phyloP scores from a whole-genome alignment of 805 yeast genomes.

The Barnettozyma siamensis region DNA sequence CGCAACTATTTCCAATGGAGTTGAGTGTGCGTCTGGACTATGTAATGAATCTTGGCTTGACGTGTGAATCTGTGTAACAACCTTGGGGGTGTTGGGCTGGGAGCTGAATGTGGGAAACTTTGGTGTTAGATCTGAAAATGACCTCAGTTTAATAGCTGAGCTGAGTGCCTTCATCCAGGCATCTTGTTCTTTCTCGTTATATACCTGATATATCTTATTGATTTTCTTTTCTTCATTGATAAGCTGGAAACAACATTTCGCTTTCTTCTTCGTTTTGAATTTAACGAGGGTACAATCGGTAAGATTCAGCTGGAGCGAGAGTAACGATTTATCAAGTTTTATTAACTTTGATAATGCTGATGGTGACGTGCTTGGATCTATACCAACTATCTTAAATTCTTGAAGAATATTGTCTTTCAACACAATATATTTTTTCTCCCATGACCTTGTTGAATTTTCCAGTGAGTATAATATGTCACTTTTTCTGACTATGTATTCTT shows the following conservation, averaged over 20 bases:
- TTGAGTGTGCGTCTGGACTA: neutral
- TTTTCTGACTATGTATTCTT: constrained; percentile 7
- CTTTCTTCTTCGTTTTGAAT: constrained; percentile 22
- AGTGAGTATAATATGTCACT: constrained; percentile 50
- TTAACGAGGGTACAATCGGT: constrained; percentile 59
- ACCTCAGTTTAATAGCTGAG: constrained; percentile 41
- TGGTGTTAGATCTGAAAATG: constrained; percentile 3
- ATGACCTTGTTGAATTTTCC: constrained; percentile 39
- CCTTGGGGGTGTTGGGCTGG: neutral
- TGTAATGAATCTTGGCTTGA: neutral
- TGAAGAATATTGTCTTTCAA: constrained; percentile 56
- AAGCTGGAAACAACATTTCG: constrained; percentile 63
- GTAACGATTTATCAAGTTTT: neutral
- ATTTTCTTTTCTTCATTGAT: constrained; percentile 58
- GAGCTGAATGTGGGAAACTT: neutral
- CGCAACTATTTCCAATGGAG: constrained; percentile 20
- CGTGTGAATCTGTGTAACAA: no score
- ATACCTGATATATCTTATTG: constrained; percentile 71
- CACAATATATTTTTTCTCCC: constrained; percentile 90
- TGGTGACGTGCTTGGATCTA: neutral
- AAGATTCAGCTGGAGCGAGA: constrained; percentile 51
- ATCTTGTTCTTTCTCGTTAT: constrained; percentile 58
- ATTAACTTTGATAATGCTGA: neutral
- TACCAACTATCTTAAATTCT: constrained; percentile 1
- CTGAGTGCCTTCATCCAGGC: constrained; percentile 64